Percentiles rank a stretch among this genome's conserved stretches.
These are phyloP conservation scores for Ophiostoma sp. DNA, from an alignment of 2,329 filamentous ascomycete genomes.

Conservation along the genomic window DNA sequence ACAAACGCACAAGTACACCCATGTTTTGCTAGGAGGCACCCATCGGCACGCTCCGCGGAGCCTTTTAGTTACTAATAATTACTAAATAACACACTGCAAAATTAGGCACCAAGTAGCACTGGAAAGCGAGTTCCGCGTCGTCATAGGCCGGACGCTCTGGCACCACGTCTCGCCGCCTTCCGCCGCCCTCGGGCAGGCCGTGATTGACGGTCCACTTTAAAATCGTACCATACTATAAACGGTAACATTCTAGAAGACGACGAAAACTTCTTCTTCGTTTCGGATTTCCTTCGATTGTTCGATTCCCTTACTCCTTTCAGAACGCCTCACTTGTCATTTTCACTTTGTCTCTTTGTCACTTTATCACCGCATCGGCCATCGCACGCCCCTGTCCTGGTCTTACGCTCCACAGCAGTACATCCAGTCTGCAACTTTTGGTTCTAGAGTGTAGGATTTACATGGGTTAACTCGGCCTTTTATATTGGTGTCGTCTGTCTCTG, in stretches of 20 bases:
- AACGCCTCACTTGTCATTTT: background rate
- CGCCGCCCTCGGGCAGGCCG: slow-evolving; percentile 20
- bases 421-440: background rate
- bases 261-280: slow-evolving; percentile 6
- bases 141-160: too few species aligned
- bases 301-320: background rate
- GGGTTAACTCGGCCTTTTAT: background rate
- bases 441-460: background rate
- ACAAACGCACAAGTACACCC: too few species aligned
- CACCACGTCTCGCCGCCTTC: background rate
- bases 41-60: too few species aligned
- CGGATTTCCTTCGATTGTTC: background rate
- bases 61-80: too few species aligned
- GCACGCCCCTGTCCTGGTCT: background rate
- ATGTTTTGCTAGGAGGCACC: background rate
- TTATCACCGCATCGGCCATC: background rate
- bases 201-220: slow-evolving; percentile 3
- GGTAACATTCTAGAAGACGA: slow-evolving; percentile 25
- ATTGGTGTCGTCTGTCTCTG: too few species aligned
- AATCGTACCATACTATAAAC: background rate
- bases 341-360: background rate
- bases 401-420: background rate
- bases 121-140: too few species aligned
- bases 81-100: too few species aligned
- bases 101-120: too few species aligned